A percentile compares a stretch with the other conserved stretches of the same genome.
Evolutionary conservation across 169 alveolate species (phyloP).

Genomic region (Amoebophrya sp.): DNA sequence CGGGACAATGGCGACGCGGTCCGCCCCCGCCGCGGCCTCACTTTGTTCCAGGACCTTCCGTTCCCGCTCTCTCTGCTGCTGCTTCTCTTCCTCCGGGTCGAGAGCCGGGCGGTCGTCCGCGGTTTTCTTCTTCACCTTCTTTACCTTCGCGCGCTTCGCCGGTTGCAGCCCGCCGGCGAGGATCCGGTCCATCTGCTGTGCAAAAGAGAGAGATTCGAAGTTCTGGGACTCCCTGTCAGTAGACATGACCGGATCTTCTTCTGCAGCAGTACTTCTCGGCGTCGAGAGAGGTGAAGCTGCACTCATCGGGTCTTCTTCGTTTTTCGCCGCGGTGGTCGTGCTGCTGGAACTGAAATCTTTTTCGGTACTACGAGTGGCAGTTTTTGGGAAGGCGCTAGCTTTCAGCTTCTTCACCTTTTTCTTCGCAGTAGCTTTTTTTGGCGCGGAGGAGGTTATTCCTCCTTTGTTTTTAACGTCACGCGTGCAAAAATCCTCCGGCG

Average conservation of each 20-base stretch:
- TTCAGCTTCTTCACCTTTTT: not conserved
- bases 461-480: not conserved
- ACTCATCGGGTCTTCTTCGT: not conserved
- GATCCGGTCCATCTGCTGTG: not conserved
- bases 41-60: not conserved
- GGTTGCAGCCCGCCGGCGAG: not conserved
- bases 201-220: not conserved
- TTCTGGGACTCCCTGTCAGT: not conserved
- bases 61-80: not conserved
- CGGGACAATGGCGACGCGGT: not conserved
- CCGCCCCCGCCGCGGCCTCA: not conserved
- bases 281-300: too few species aligned
- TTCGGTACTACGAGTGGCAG: too few species aligned
- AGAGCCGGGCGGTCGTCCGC: not conserved
- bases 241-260: not conserved
- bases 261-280: not conserved
- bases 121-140: not conserved
- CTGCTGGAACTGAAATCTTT: not conserved
- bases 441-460: not conserved
- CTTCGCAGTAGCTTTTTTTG: not conserved
- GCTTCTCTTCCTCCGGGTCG: not conserved
- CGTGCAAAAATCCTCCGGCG: not conserved
- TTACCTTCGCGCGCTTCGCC: not conserved
- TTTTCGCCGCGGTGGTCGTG: not conserved
- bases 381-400: not conserved